A percentile compares a stretch with the other conserved stretches of the same genome.
Conservation (phyloP, 345 rosid genomes). For the Carallia pectinifolia region DNA sequence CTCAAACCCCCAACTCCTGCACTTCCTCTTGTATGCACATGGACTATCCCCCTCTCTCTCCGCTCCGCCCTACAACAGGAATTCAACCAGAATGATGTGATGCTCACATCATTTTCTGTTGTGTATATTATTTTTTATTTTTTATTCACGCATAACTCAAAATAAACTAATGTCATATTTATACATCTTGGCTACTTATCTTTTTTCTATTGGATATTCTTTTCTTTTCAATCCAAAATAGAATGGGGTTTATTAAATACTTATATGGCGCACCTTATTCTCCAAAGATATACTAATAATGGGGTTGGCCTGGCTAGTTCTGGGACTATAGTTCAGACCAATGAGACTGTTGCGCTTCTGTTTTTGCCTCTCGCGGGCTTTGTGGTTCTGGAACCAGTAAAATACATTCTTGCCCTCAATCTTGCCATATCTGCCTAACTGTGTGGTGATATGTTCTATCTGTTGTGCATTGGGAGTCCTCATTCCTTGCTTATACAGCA, state of each 20-base stretch:
- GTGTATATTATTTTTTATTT: too few relatives aligned
- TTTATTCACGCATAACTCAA: too few relatives aligned
- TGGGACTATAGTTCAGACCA: constrained; percentile 48
- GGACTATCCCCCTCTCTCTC: constrained; percentile 54
- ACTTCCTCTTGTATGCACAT: constrained; percentile 78
- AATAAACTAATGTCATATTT: too few relatives aligned
- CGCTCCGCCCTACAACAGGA: constrained; percentile 30
- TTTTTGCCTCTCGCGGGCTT: constrained; percentile 98
- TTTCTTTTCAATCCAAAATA: too few relatives aligned
- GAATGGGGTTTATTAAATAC: neutral
- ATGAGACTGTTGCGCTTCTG: constrained; percentile 69
- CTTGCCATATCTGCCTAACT: constrained; percentile 79
- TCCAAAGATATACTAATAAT: constrained; percentile 39
- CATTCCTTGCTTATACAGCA: constrained; percentile 84
- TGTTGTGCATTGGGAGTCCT: constrained; percentile 94
- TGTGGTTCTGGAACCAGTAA: constrained; percentile 98
- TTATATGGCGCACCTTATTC: constrained; percentile 35
- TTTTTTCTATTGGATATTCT: too few relatives aligned
- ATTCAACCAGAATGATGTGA: too few relatives aligned
- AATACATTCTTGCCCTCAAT: constrained; percentile 97
- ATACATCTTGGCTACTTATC: too few relatives aligned
- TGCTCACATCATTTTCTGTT: too few relatives aligned
- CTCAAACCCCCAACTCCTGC: constrained; percentile 82
- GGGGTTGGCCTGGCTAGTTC: constrained; percentile 25
- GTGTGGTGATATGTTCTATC: constrained; percentile 84